A percentile compares a stretch with the other conserved stretches of the same genome.
phyloP scores from a whole-genome alignment of 139 green algal genomes.

The Eudorina sp. region DNA sequence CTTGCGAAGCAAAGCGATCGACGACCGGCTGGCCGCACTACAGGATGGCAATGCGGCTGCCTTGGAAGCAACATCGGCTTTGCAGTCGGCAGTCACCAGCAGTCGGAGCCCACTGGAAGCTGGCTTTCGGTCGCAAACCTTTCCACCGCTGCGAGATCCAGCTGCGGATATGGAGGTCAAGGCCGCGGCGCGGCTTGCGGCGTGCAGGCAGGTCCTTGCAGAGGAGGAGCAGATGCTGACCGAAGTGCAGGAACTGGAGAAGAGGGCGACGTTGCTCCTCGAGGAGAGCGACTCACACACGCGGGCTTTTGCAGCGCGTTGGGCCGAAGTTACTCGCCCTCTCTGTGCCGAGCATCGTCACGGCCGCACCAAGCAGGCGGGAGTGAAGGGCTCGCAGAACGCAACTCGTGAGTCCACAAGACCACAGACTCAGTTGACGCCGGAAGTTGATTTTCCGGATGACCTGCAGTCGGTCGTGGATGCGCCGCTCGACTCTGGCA shows the following conservation, averaged over 20 bases:
- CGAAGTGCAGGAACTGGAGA: constrained; percentile 16
- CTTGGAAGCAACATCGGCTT: neutral
- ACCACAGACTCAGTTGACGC: no score
- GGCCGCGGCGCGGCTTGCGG: neutral
- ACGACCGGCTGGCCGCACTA: neutral
- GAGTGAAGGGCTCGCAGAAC: no score
- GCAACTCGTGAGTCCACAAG: no score
- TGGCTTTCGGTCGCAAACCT: no score
- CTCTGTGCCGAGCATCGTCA: no score
- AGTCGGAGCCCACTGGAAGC: constrained; percentile 1
- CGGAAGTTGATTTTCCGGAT: no score
- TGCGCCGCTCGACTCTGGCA: no score
- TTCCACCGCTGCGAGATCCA: neutral
- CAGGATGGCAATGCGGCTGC: neutral
- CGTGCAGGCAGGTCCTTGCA: neutral
- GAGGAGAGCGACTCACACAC: neutral
- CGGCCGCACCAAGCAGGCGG: no score
- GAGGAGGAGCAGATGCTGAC: constrained; percentile 33
- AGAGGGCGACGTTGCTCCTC: neutral
- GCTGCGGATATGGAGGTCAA: neutral
- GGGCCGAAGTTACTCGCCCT: neutral
- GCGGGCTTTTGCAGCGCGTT: neutral
- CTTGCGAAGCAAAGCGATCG: neutral
- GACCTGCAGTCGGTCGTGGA: no score
- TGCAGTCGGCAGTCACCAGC: neutral